Evolutionary conservation across 495 filamentous ascomycete genomes (phyloP), one percentile per base, ranked within the genome.

Genomic region (Hypoxylon cercidicola): DNA sequence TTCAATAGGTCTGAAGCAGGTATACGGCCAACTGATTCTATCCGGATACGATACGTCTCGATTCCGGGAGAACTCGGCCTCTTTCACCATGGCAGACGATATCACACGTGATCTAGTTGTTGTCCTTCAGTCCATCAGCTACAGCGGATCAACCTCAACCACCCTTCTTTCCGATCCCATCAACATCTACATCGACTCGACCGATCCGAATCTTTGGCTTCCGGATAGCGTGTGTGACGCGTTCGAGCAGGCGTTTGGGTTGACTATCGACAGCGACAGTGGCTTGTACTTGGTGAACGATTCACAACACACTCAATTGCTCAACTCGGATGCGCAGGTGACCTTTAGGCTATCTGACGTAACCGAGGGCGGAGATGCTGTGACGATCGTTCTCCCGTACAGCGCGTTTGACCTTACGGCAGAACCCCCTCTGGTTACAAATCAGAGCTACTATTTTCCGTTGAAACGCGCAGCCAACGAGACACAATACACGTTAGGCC

Each of bases 41-140:
- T 85, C 84, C 7, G 85, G 85, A 4, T 85, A 86, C 61, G 85
- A 88, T 64, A 57, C 74, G 3, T 79, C 82, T 1, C 73, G 81
- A 15, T 85, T 84, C 64, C 70, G 69, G 8, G 74, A 80, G 5
- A 86, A 84, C 62, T 61, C 79, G 35, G 58, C 82, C 21, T 75
- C 75, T 6, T 83, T 86, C 55, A 72, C 68, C 10, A 82, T 87
- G 72, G 77, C 77, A 1, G 74, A 72, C 0, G 81, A 86, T 61
- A 67, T 78, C 28, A 74, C 78, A 32, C 74, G 82, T 9, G 82
- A 85, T 54, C 59, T 87, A 9, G 75, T 84, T 5, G 79, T 86
- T 5, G 74, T 64, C 3, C 69, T 87, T 15, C 78, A 81, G 57
- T 76, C 70, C 11, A 82, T 88, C 56, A 77, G 66, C 40, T 76